A percentile compares a stretch with the other conserved stretches of the same genome.
These are phyloP conservation scores for Ilyonectria mors-panacis DNA, from an alignment of 2,329 filamentous ascomycete genomes.

Conservation along the genomic window DNA sequence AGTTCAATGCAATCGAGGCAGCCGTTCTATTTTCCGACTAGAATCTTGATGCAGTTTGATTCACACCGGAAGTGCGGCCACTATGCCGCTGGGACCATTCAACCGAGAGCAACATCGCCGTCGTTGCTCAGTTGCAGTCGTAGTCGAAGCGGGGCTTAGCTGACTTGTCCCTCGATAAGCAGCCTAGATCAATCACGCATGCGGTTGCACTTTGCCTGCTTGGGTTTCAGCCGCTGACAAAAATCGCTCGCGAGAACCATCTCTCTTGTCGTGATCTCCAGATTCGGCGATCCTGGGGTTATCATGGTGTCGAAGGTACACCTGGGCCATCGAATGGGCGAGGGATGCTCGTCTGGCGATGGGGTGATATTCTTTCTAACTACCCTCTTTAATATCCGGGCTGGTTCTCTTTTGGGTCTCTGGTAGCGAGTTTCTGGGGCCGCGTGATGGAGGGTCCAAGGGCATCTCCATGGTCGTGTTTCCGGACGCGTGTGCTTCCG, in stretches of 20 bases:
- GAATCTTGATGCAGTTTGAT: neutral
- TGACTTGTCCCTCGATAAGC: slow-evolving; percentile 9
- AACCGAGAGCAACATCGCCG: slow-evolving; percentile 6
- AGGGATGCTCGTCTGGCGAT: neutral
- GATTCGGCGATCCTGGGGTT: neutral
- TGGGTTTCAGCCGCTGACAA: neutral
- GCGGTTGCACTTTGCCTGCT: neutral
- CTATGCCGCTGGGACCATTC: slow-evolving; percentile 4
- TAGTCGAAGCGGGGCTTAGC: slow-evolving; percentile 7
- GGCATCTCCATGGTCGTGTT: neutral
- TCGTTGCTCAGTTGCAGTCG: neutral
- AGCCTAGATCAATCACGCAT: neutral
- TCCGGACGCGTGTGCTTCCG: neutral
- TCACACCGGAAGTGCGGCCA: neutral
- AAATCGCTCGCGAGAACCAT: neutral
- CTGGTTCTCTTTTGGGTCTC: neutral
- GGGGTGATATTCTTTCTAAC: neutral
- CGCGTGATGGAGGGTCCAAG: neutral
- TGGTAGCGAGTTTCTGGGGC: neutral
- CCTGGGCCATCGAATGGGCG: neutral
- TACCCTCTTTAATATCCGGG: neutral
- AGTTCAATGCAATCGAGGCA: neutral
- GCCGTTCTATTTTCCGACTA: slow-evolving; percentile 5
- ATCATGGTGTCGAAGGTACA: neutral
- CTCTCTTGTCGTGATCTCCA: neutral